Evolutionary conservation across 208 protist genomes (phyloP).

Genomic region (Plasmodiophora brassicae): DNA sequence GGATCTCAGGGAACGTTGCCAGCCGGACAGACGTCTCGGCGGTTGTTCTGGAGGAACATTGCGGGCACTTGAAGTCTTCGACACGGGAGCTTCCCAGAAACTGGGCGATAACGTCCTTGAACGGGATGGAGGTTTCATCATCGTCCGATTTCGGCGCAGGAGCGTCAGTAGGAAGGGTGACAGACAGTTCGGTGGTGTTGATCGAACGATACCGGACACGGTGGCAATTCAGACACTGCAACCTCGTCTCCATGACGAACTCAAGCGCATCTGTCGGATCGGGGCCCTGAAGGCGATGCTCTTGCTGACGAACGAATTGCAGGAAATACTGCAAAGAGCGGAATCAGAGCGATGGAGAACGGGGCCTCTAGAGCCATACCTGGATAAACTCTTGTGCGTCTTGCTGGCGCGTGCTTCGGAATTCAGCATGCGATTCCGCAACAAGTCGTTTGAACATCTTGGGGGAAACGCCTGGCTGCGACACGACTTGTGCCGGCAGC

Average conservation of each 20-base stretch:
- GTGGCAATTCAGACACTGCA: conserved; percentile 27
- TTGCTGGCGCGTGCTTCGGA: conserved; percentile 86
- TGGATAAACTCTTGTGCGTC: conserved; percentile 90
- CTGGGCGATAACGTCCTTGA: conserved; percentile 61
- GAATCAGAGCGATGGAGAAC: too few relatives aligned
- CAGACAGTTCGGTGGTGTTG: background rate
- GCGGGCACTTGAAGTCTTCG: conserved; percentile 63
- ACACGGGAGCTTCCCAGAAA: conserved; percentile 61
- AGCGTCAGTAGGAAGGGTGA: background rate
- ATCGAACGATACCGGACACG: background rate
- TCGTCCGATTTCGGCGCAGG: too few relatives aligned
- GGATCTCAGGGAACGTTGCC: conserved; percentile 73
- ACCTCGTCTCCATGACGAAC: background rate
- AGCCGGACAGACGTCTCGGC: conserved; percentile 65
- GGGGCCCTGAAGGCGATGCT: background rate
- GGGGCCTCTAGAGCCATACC: too few relatives aligned
- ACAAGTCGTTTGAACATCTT: conserved; percentile 88
- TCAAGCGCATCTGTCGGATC: conserved; percentile 2
- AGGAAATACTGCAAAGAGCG: conserved; percentile 80
- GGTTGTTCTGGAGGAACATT: conserved; percentile 66
- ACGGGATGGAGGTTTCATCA: too few relatives aligned
- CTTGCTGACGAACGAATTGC: background rate
- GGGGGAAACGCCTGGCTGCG: conserved; percentile 73
- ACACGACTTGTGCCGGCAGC: too few relatives aligned
- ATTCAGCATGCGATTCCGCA: conserved; percentile 82